Percentiles rank a stretch among this genome's conserved stretches.
These are phyloP conservation scores for Phytomonas sp. DNA, from an alignment of 208 protist genomes.

Conservation along the genomic window DNA sequence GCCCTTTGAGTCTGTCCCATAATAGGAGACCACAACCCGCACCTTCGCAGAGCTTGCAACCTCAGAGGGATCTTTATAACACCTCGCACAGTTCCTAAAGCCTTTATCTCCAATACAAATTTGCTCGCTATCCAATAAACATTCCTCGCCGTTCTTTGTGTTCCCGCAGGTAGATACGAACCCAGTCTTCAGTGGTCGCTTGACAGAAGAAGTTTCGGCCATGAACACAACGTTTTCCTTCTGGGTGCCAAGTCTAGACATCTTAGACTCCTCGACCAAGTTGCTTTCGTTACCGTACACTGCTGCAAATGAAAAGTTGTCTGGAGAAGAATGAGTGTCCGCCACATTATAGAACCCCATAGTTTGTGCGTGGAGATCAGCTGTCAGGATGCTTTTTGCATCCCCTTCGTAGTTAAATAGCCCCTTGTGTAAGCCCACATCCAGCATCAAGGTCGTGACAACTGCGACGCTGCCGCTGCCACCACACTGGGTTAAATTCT, in stretches of 20 bases:
- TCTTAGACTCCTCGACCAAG: neutral
- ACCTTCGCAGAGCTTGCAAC: slow-evolving; percentile 18
- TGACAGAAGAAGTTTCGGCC: neutral
- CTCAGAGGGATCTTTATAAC: slow-evolving; percentile 18
- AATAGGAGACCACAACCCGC: slow-evolving; percentile 64
- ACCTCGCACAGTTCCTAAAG: slow-evolving; percentile 67
- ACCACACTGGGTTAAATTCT: slow-evolving; percentile 27
- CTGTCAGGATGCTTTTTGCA: neutral
- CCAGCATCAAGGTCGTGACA: slow-evolving; percentile 52
- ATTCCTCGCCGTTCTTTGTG: slow-evolving; percentile 23
- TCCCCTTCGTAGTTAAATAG: slow-evolving; percentile 57
- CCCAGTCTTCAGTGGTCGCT: slow-evolving; percentile 57
- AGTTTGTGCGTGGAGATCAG: neutral
- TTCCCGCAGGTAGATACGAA: slow-evolving; percentile 65
- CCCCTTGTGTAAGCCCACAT: slow-evolving; percentile 63
- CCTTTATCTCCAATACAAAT: slow-evolving; percentile 60
- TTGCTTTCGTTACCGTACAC: slow-evolving; percentile 9
- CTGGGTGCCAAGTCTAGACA: neutral
- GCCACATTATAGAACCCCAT: neutral
- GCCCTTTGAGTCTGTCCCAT: slow-evolving; percentile 56
- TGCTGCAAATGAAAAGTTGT: neutral
- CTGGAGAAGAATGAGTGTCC: neutral
- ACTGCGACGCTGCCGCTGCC: slow-evolving; percentile 31
- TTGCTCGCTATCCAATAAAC: slow-evolving; percentile 29
- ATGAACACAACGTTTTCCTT: neutral